These are phyloP conservation scores for Strobilomyces echinocephalus DNA, from an alignment of 768 basidiomycete species.

Conservation along the genomic window DNA sequence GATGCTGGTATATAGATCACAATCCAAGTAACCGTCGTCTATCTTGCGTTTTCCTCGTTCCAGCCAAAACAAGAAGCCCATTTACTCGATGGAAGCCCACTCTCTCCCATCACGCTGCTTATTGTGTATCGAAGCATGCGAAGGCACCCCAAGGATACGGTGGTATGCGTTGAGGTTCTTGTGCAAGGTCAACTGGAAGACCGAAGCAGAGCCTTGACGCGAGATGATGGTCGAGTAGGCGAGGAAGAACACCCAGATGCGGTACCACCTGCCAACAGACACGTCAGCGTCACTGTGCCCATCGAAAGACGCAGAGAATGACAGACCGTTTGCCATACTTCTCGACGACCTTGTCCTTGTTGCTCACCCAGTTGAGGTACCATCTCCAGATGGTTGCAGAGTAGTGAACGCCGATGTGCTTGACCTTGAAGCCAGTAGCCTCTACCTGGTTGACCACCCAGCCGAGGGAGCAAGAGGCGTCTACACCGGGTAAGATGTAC, in stretches of 20 bases:
- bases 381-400: conserved; percentile 85
- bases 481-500: conserved; percentile 98
- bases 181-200: conserved; percentile 97
- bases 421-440: conserved; percentile 91
- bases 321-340: conserved; percentile 78
- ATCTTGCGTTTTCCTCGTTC: not conserved
- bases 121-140: conserved; percentile 77
- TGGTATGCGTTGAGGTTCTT: conserved; percentile 98
- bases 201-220: conserved; percentile 83
- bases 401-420: conserved; percentile 95
- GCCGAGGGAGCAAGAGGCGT: conserved; percentile 90
- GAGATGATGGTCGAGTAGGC: conserved; percentile 85
- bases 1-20: conserved; percentile 19
- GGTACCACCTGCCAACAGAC: conserved; percentile 59
- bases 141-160: conserved; percentile 78
- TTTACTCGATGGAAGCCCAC: conserved; percentile 25
- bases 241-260: conserved; percentile 96
- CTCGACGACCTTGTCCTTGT: conserved; percentile 83
- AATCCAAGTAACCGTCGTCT: conserved; percentile 5
- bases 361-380: conserved; percentile 97
- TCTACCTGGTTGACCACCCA: conserved; percentile 92
- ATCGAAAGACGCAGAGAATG: not conserved
- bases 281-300: not conserved
- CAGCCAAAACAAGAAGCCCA: not conserved
- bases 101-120: conserved; percentile 31